phyloP scores from a whole-genome alignment of 176 grass and related monocot species.

The Eleusine indica region DNA sequence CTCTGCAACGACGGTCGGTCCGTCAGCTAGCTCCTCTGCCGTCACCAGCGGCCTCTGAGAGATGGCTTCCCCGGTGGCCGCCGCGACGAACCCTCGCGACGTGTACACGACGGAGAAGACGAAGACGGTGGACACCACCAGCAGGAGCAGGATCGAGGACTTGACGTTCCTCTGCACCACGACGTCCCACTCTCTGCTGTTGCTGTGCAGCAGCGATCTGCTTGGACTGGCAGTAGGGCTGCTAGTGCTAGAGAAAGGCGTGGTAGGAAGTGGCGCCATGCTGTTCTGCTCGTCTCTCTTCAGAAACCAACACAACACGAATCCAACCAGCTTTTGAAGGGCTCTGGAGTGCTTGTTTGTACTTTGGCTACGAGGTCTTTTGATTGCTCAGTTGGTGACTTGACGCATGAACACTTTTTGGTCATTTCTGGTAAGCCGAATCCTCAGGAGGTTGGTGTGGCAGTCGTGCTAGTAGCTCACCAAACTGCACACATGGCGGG shows the following conservation, averaged over 20 bases:
- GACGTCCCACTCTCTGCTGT: constrained; percentile 47
- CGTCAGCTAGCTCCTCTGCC: background rate
- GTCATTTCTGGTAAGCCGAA: constrained; percentile 41
- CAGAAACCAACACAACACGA: background rate
- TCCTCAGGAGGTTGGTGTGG: constrained; percentile 4
- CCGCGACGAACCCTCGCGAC: background rate
- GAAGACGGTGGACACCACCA: constrained; percentile 50
- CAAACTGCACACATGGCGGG: constrained; percentile 24
- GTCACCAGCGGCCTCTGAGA: constrained; percentile 3
- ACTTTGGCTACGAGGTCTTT: background rate
- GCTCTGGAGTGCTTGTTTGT: background rate
- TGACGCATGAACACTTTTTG: constrained; percentile 1
- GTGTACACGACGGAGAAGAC: constrained; percentile 41
- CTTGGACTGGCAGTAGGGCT: constrained; percentile 15
- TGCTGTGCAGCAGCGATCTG: constrained; percentile 29
- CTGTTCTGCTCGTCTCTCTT: background rate
- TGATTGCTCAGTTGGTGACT: constrained; percentile 7
- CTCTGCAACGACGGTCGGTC: background rate
- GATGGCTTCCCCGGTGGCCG: background rate
- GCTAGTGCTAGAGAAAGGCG: constrained; percentile 12
- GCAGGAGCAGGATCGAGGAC: constrained; percentile 51
- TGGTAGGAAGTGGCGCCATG: constrained; percentile 39
- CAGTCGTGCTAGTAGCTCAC: constrained; percentile 36
- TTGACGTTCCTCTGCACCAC: constrained; percentile 50
- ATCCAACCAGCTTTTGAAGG: constrained; percentile 24